Evolutionary conservation across 768 basidiomycete genomes (phyloP).

Genomic region (Lactifluus pinguis): DNA sequence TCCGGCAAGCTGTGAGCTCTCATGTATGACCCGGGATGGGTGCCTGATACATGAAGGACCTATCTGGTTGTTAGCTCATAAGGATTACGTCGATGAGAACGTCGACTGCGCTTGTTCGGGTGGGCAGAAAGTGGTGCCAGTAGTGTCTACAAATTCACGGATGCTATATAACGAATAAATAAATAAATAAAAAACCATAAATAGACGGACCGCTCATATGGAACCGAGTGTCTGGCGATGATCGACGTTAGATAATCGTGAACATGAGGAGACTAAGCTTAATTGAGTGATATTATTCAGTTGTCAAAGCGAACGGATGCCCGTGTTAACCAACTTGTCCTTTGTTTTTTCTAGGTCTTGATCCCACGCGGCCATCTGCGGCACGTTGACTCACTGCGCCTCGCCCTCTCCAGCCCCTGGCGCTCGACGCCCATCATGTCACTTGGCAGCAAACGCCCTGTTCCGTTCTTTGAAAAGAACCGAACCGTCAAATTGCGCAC

Average conservation of each 20-base stretch:
- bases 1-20: background rate
- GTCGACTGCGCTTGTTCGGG: too few relatives aligned
- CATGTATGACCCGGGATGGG: too few relatives aligned
- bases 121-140: too few relatives aligned
- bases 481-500: background rate
- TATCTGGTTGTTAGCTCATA: too few relatives aligned
- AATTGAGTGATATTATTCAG: background rate
- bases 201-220: background rate
- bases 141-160: too few relatives aligned
- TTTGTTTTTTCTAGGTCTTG: background rate
- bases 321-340: too few relatives aligned
- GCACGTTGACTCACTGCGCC: background rate
- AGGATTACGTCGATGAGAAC: too few relatives aligned
- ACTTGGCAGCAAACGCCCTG: background rate
- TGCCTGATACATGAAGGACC: too few relatives aligned
- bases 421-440: background rate
- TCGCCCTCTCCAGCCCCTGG: background rate
- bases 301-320: background rate
- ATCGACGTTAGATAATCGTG: background rate
- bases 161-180: background rate
- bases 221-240: background rate
- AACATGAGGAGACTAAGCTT: background rate
- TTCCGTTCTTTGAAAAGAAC: background rate
- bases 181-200: background rate
- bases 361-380: background rate